Conservation (phyloP, 2,329 filamentous ascomycete genomes). For the Colletotrichum sp. region DNA sequence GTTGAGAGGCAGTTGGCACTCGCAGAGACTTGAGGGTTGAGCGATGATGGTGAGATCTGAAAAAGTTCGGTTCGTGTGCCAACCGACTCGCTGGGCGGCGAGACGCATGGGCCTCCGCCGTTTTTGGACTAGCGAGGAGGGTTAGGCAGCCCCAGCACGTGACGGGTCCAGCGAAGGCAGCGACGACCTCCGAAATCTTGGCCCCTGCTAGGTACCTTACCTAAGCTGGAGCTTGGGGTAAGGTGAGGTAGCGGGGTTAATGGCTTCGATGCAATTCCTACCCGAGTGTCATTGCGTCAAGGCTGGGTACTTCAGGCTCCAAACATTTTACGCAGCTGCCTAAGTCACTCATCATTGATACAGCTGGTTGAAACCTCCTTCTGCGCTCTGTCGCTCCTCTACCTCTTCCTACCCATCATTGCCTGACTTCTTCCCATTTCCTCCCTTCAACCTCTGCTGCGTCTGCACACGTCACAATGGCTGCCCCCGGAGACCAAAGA, state of each 20-base stretch:
- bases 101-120: conserved; percentile 1
- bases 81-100: background rate
- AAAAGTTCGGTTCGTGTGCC: conserved; percentile 45
- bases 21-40: conserved; percentile 40
- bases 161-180: conserved; percentile 21
- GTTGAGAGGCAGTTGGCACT: conserved; percentile 52
- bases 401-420: background rate
- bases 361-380: background rate
- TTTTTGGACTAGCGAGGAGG: conserved; percentile 38
- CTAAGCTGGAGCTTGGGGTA: background rate
- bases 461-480: conserved; percentile 49
- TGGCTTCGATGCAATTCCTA: background rate
- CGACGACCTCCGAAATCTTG: background rate
- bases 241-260: conserved; percentile 4
- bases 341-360: background rate
- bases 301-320: background rate
- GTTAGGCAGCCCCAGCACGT: conserved; percentile 43
- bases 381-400: background rate
- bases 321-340: background rate
- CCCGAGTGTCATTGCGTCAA: background rate
- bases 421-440: background rate
- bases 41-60: conserved; percentile 47
- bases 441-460: background rate
- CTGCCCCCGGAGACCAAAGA: conserved; percentile 66
- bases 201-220: background rate